Conservation (phyloP, 331 rosid species). For the Spiraea crenata region DNA sequence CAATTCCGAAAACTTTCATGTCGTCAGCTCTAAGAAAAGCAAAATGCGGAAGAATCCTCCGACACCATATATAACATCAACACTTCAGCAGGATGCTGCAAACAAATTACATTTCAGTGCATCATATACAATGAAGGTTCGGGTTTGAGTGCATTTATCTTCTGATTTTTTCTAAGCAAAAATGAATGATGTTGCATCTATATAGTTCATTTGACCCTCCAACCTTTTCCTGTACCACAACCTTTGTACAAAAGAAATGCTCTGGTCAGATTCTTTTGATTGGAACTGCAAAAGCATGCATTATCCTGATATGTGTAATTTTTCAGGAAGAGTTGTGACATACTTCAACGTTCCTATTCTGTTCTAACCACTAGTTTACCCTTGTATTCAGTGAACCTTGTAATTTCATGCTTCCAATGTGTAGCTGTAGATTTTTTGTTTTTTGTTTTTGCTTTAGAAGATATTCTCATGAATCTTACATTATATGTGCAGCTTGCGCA, state of each 20-base stretch:
- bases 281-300: not conserved
- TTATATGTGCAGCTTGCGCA: constrained; percentile 83
- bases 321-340: not conserved
- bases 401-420: not conserved
- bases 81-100: constrained; percentile 99
- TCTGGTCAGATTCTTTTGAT: not conserved
- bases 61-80: constrained; percentile 86
- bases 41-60: constrained; percentile 82
- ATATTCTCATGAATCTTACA: constrained; percentile 17
- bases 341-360: not conserved
- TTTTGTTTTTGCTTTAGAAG: not conserved
- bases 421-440: not conserved
- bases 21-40: constrained; percentile 51
- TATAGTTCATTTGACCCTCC: not conserved
- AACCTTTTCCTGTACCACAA: not conserved
- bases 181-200: not conserved
- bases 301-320: not conserved
- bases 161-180: not conserved
- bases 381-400: not conserved
- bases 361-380: not conserved
- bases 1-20: constrained; percentile 47
- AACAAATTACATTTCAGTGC: constrained; percentile 74
- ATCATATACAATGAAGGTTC: constrained; percentile 80
- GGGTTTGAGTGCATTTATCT: constrained; percentile 21
- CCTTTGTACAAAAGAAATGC: not conserved